These are phyloP conservation scores for Colletotrichum melonis DNA, from an alignment of 2,329 filamentous ascomycete genomes.

Conservation along the genomic window DNA sequence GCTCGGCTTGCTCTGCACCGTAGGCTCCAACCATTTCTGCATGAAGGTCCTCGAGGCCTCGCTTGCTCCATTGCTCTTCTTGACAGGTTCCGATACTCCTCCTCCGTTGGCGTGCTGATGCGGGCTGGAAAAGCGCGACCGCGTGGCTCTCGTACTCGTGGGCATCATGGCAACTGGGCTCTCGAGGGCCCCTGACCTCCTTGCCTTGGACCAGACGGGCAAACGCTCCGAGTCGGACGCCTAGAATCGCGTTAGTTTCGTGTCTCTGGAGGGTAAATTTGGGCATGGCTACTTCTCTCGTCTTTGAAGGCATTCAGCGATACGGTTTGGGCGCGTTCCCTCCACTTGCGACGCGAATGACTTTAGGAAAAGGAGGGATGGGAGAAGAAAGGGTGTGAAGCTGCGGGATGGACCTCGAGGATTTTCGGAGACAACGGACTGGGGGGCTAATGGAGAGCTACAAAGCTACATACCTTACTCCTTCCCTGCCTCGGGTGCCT, in stretches of 20 bases:
- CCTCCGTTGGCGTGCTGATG: constrained; percentile 47
- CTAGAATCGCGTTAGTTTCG: constrained; percentile 30
- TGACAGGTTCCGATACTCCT: constrained; percentile 30
- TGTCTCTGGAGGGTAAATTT: background rate
- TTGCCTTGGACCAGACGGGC: constrained; percentile 30
- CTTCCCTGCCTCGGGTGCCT: background rate
- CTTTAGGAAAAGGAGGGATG: constrained; percentile 33
- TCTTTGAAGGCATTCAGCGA: constrained; percentile 37
- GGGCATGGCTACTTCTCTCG: constrained; percentile 37
- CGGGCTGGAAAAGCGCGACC: constrained; percentile 69
- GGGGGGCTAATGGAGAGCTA: constrained; percentile 37
- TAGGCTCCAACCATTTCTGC: constrained; percentile 69
- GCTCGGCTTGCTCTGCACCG: constrained; percentile 72
- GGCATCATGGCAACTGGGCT: constrained; percentile 48
- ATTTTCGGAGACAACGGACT: constrained; percentile 40
- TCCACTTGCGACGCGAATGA: constrained; percentile 40
- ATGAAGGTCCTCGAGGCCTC: constrained; percentile 59
- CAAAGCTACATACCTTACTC: constrained; percentile 8
- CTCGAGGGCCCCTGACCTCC: constrained; percentile 36
- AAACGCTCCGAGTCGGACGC: constrained; percentile 30
- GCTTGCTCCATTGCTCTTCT: constrained; percentile 44
- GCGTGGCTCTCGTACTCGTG: constrained; percentile 59
- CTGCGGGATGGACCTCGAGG: constrained; percentile 37
- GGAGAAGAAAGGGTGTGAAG: constrained; percentile 38
- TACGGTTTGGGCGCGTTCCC: constrained; percentile 40